These are phyloP conservation scores for Flagelloscypha sp. DNA, from an alignment of 768 basidiomycete genomes.

Conservation along the genomic window DNA sequence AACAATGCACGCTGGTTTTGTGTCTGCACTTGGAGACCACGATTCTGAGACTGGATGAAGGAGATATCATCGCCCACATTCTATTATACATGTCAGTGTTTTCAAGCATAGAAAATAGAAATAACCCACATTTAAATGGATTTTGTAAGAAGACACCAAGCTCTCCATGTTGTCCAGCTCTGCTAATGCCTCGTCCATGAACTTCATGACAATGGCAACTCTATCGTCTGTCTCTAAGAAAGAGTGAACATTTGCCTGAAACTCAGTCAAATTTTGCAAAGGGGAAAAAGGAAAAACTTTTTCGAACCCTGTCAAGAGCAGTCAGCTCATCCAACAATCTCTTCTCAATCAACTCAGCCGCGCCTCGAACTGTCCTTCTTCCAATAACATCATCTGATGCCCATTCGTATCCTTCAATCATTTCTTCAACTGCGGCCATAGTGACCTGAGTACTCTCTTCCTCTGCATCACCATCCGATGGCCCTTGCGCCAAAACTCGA, in stretches of 20 bases:
- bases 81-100: slow-evolving; percentile 30
- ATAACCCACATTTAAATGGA: slow-evolving; percentile 79
- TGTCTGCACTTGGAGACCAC: slow-evolving; percentile 94
- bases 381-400: slow-evolving; percentile 71
- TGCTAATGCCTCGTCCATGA: slow-evolving; percentile 79
- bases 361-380: slow-evolving; percentile 55
- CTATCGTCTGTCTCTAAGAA: slow-evolving; percentile 96
- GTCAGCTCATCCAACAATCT: slow-evolving; percentile 81
- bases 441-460: slow-evolving; percentile 76
- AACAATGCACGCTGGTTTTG: slow-evolving; percentile 88
- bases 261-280: slow-evolving; percentile 6
- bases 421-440: slow-evolving; percentile 90
- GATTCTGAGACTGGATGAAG: slow-evolving; percentile 93
- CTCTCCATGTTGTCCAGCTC: slow-evolving; percentile 90
- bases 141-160: slow-evolving; percentile 87
- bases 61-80: slow-evolving; percentile 92
- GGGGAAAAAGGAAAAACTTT: slow-evolving; percentile 7
- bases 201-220: slow-evolving; percentile 74
- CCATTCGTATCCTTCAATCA: slow-evolving; percentile 99
- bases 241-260: slow-evolving; percentile 91
- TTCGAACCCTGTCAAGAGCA: slow-evolving; percentile 93
- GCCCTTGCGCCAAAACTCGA: slow-evolving; percentile 48
- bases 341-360: slow-evolving; percentile 89
- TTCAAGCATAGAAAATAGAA: background rate
- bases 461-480: slow-evolving; percentile 49